These are phyloP conservation scores for Candida mesenterica DNA, from an alignment of 1,139 yeast genomes.

Conservation along the genomic window DNA sequence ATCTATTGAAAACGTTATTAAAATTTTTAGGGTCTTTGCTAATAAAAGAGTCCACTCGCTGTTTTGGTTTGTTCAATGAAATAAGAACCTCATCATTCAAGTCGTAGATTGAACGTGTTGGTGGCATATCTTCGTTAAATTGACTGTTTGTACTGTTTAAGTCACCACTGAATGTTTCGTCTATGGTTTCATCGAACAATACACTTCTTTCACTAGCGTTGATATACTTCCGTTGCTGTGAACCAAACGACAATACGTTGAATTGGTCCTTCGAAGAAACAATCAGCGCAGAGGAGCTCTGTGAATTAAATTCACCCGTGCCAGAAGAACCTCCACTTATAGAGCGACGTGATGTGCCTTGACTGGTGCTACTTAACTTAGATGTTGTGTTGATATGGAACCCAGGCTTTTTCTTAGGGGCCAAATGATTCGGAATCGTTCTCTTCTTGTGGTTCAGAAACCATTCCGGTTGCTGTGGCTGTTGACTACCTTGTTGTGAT, in stretches of 20 bases:
- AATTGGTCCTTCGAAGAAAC: constrained; percentile 26
- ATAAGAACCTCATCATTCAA: constrained; percentile 43
- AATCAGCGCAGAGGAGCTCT: constrained; percentile 10
- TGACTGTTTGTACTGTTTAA: constrained; percentile 15
- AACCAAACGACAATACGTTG: constrained; percentile 42
- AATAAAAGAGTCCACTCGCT: constrained; percentile 34
- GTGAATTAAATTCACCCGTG: constrained; percentile 5
- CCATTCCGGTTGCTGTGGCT: constrained; percentile 41
- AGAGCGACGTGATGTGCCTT: constrained; percentile 6
- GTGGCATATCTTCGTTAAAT: constrained; percentile 51
- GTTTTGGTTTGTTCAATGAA: constrained; percentile 34
- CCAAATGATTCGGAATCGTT: constrained; percentile 56
- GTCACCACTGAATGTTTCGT: constrained; percentile 32
- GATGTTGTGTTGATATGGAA: constrained; percentile 31
- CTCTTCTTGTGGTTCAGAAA: constrained; percentile 55
- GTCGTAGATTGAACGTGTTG: constrained; percentile 58
- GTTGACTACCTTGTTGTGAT: constrained; percentile 3
- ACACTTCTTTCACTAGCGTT: constrained; percentile 10
- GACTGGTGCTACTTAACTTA: constrained; percentile 5
- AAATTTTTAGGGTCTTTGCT: constrained; percentile 48
- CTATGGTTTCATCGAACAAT: constrained; percentile 10
- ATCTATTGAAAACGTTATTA: constrained; percentile 44
- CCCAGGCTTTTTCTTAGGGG: constrained; percentile 43
- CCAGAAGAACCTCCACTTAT: constrained; percentile 7
- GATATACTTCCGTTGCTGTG: constrained; percentile 24